Evolutionary conservation across 2,329 filamentous ascomycete genomes (phyloP), one percentile per base, ranked within the genome.

Genomic region (Verticillium zaregamsianum): DNA sequence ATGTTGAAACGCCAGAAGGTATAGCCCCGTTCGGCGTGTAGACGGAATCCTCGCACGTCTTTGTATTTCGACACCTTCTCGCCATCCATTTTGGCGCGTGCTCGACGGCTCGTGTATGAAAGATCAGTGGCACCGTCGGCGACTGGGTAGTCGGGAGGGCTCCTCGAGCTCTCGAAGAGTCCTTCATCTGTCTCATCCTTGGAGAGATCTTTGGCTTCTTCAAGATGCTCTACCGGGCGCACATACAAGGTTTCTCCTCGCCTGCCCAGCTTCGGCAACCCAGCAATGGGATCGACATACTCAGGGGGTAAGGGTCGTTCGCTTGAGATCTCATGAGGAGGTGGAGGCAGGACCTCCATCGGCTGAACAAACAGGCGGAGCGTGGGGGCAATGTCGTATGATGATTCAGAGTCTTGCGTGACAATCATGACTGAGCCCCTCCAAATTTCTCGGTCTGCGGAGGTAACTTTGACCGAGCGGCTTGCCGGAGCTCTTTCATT

Each of bases 1-100:
- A 99, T 84, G 71, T 93, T 97, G 82, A 98, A 99, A 52, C 93
- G 86, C 95, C 95, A 99, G 76, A 99, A 99, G 0, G 95, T 99
- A 64, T 90, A 88, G 52, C 94, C 94, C 63, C 90, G 85, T 72
- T 97, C 95, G 1, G 87, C 83, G 70, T 97, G 93, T 14, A 99
- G 83, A 25, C 92, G 87, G 68, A 91, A 87, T 1, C 91, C 95
- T 63, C 87, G 83, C 6, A 97, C 86, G 69, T 97, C 93, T 69
- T 90, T 92, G 72, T 91, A 93, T 73, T 92, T 91, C 57, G 89
- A 90, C 5, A 87, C 78, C 68, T 87, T 91, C 73, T 98, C 94
- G 17, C 94, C 93, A 68, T 97, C 93, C 45, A 85, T 74, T 20
- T 79, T 76, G 5, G 79, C 75, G 25, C 81, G 82, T 68, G 80